Evolutionary conservation across 805 yeast species (phyloP).

Genomic region (Groenewaldozyma tartarivorans): DNA sequence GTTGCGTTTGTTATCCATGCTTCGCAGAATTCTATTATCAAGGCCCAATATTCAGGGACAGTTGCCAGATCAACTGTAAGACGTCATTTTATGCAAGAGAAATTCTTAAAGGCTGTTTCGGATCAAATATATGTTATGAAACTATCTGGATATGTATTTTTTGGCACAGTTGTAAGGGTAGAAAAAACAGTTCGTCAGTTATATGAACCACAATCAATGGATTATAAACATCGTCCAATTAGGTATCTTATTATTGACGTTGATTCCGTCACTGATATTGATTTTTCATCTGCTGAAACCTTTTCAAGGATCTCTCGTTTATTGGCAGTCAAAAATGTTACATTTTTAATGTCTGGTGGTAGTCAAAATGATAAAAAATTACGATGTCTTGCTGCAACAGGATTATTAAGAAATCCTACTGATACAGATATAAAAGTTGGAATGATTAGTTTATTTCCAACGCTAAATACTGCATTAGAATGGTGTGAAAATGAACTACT

Average conservation of each 20-base stretch:
- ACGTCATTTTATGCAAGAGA: slow-evolving; percentile 82
- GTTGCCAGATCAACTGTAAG: slow-evolving; percentile 88
- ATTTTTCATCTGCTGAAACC: slow-evolving; percentile 94
- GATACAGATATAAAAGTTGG: slow-evolving; percentile 28
- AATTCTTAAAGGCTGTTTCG: slow-evolving; percentile 76
- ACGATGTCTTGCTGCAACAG: slow-evolving; percentile 71
- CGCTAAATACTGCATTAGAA: slow-evolving; percentile 80
- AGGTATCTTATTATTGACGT: slow-evolving; percentile 78
- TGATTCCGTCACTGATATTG: slow-evolving; percentile 68
- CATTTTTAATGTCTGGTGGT: slow-evolving; percentile 71
- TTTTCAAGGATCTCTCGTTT: slow-evolving; percentile 78
- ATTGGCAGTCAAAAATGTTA: slow-evolving; percentile 57
- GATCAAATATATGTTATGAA: slow-evolving; percentile 83
- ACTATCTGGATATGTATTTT: slow-evolving; percentile 80
- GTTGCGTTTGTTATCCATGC: slow-evolving; percentile 92
- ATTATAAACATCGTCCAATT: slow-evolving; percentile 46
- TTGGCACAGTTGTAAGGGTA: slow-evolving; percentile 90
- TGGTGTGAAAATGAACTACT: slow-evolving; percentile 95
- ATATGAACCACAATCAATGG: slow-evolving; percentile 50
- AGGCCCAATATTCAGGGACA: slow-evolving; percentile 75
- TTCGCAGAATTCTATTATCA: slow-evolving; percentile 71
- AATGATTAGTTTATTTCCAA: slow-evolving; percentile 52
- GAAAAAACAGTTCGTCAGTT: slow-evolving; percentile 63
- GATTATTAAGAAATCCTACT: slow-evolving; percentile 43
- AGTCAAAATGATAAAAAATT: slow-evolving; percentile 55